A percentile compares a stretch with the other conserved stretches of the same genome.
These are phyloP conservation scores for Trypanosoma rangeli DNA, from an alignment of 208 protist genomes.

Conservation along the genomic window DNA sequence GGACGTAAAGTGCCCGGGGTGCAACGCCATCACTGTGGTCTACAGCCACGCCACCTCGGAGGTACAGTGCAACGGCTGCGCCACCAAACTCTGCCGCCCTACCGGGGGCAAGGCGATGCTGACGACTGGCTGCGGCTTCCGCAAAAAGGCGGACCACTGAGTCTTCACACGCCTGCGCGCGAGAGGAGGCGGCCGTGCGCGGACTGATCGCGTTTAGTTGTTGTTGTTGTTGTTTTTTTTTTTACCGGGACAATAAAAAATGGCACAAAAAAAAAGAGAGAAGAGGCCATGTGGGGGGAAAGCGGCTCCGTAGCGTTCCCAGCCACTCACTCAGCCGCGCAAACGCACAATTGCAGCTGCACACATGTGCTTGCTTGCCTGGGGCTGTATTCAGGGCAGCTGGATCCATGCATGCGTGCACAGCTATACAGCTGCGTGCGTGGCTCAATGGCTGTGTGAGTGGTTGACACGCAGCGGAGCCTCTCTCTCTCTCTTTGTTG, in stretches of 20 bases:
- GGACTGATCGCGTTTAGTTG: constrained; percentile 1
- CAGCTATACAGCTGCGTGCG: too few relatives aligned
- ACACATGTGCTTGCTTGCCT: too few relatives aligned
- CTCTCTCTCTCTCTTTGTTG: not conserved
- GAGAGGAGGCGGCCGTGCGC: not conserved
- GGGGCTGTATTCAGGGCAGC: too few relatives aligned
- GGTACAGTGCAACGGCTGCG: constrained; percentile 97
- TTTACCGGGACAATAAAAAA: not conserved
- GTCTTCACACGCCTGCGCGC: not conserved
- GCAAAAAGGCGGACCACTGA: constrained; percentile 95
- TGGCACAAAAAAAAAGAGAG: too few relatives aligned
- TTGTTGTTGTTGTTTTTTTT: constrained; percentile 26
- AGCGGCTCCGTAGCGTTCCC: too few relatives aligned
- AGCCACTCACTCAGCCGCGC: too few relatives aligned
- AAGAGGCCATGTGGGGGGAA: too few relatives aligned
- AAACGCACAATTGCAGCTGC: too few relatives aligned
- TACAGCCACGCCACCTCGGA: constrained; percentile 98
- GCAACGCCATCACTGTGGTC: constrained; percentile 95
- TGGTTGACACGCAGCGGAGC: not conserved
- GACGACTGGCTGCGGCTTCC: constrained; percentile 94
- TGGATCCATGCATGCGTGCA: too few relatives aligned
- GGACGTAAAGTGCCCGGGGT: constrained; percentile 99
- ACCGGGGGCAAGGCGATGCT: constrained; percentile 98
- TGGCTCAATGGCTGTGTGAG: too few relatives aligned
- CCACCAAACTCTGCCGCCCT: constrained; percentile 96